These are phyloP conservation scores for Bolboschoenus planiculmis DNA, from an alignment of 176 grass and related monocot genomes.

Conservation along the genomic window DNA sequence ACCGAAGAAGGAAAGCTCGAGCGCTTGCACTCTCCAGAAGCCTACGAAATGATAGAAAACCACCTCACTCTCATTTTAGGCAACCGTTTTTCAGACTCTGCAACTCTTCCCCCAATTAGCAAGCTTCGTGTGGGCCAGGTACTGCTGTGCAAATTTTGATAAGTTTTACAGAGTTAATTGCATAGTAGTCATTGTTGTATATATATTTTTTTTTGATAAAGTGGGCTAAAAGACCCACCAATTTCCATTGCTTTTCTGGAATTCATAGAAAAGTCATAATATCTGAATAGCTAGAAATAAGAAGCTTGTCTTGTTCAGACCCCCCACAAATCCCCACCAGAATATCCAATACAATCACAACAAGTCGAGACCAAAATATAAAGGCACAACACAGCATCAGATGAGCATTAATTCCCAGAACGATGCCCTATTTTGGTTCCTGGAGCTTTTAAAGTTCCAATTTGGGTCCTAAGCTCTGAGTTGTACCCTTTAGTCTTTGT, in stretches of 20 bases:
- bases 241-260: too few relatives aligned
- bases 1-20: slow-evolving; percentile 59
- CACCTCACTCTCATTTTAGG: slow-evolving; percentile 86
- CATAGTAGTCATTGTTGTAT: not conserved
- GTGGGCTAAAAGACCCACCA: too few relatives aligned
- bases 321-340: too few relatives aligned
- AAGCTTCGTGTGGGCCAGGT: slow-evolving; percentile 85
- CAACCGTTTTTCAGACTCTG: slow-evolving; percentile 45
- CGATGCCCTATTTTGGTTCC: not conserved
- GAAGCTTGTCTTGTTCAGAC: too few relatives aligned
- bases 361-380: too few relatives aligned
- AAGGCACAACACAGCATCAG: too few relatives aligned
- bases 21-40: slow-evolving; percentile 58
- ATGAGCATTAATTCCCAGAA: too few relatives aligned
- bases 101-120: slow-evolving; percentile 69
- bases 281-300: too few relatives aligned
- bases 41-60: slow-evolving; percentile 98
- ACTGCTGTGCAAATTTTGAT: not conserved
- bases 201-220: too few relatives aligned
- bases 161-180: not conserved
- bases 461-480: not conserved
- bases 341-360: too few relatives aligned
- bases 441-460: not conserved
- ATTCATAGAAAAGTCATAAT: too few relatives aligned
- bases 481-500: not conserved